phyloP scores from a whole-genome alignment of 257 asterid genomes.

The Solanum tarapatanum region DNA sequence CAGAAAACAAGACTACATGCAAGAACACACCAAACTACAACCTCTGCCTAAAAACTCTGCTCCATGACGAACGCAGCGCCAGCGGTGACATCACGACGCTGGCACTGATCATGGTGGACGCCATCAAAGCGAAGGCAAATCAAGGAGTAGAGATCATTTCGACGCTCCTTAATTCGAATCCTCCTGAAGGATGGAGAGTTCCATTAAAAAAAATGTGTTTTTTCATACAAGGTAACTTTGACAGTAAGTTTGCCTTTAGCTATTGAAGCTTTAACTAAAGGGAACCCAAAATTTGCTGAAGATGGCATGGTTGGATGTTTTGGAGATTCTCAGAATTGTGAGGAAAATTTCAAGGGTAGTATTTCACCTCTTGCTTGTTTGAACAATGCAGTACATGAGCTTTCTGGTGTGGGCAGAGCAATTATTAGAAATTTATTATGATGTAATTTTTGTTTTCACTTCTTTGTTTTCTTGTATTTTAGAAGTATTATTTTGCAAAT shows the following conservation, averaged over 20 bases:
- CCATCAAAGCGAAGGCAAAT: not conserved
- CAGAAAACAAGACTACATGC: conserved; percentile 22
- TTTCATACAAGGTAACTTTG: not conserved
- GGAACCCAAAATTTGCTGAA: conserved; percentile 18
- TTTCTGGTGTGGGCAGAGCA: conserved; percentile 30
- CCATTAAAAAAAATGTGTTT: not conserved
- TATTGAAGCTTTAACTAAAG: conserved; percentile 18
- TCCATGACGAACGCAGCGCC: conserved; percentile 15
- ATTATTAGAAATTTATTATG: conserved; percentile 26
- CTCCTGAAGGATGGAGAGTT: not conserved
- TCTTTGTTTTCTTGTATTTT: not conserved
- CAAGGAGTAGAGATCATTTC: not conserved
- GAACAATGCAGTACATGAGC: conserved; percentile 22
- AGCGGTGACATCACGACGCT: conserved; percentile 6
- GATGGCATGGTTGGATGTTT: conserved; percentile 9
- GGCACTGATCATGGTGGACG: conserved; percentile 8
- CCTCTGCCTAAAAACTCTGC: conserved; percentile 38
- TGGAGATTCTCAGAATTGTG: conserved; percentile 8
- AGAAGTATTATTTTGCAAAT: not conserved
- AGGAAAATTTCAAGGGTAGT: not conserved
- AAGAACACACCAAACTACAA: conserved; percentile 38
- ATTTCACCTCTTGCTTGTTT: conserved; percentile 3
- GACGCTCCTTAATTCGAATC: not conserved
- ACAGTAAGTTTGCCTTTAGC: conserved; percentile 4
- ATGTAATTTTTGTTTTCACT: not conserved